These are phyloP conservation scores for Fraxinus velutina DNA, from an alignment of 305 asterid genomes.

Conservation along the genomic window DNA sequence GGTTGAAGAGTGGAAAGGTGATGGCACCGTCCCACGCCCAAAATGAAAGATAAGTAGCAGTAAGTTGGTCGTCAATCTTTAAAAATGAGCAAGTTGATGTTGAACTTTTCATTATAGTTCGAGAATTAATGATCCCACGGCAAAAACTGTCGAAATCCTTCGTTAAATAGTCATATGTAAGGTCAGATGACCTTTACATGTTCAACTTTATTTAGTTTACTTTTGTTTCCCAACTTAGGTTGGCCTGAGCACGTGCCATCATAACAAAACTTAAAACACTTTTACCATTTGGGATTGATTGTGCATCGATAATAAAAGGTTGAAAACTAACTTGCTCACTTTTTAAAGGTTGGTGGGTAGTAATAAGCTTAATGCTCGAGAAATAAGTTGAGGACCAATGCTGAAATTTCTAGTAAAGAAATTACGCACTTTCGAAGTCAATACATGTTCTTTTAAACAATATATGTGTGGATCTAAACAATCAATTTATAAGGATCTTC, in stretches of 20 bases:
- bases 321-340: not conserved
- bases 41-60: not conserved
- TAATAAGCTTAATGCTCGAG: not conserved
- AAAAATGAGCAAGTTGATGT: not conserved
- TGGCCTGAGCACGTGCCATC: not conserved
- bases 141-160: not conserved
- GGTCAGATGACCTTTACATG: not conserved
- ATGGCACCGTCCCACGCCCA: constrained; percentile 33
- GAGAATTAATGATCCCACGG: not conserved
- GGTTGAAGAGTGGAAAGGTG: constrained; percentile 15
- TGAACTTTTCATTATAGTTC: not conserved
- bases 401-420: not conserved
- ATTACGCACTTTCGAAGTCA: not conserved
- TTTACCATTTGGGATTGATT: too few relatives aligned
- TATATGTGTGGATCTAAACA: not conserved
- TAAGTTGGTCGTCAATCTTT: not conserved
- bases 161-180: not conserved
- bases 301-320: too few relatives aligned
- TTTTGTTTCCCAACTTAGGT: not conserved
- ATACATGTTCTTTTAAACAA: not conserved
- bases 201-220: not conserved
- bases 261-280: too few relatives aligned
- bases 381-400: not conserved
- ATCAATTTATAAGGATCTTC: not conserved
- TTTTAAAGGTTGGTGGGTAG: not conserved